Evolutionary conservation across 805 yeast genomes (phyloP).

Genomic region (Danielozyma ontarioensis): DNA sequence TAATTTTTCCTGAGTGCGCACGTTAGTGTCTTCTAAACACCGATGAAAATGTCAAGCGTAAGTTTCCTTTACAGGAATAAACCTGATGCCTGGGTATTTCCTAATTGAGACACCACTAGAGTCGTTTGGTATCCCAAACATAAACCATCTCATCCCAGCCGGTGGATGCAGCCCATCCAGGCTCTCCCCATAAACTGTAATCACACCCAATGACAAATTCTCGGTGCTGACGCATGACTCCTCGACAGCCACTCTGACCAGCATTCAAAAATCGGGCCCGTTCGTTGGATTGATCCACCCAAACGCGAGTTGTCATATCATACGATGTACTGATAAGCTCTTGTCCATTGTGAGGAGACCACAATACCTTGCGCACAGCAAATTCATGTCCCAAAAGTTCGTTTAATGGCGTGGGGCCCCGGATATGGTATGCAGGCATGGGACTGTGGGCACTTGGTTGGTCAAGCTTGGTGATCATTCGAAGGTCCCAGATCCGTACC

Average conservation of each 20-base stretch:
- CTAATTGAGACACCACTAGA: too few species aligned
- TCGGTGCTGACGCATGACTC: constrained; percentile 62
- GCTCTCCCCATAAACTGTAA: constrained; percentile 95
- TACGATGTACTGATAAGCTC: constrained; percentile 73
- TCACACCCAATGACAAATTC: constrained; percentile 94
- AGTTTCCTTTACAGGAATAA: too few species aligned
- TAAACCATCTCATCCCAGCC: constrained; percentile 97
- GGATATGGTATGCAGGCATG: constrained; percentile 36
- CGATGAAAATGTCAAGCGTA: too few species aligned
- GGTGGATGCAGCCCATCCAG: constrained; percentile 91
- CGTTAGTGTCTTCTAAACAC: too few species aligned
- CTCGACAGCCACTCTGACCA: constrained; percentile 46
- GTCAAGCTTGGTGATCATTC: constrained; percentile 51
- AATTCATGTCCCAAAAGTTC: constrained; percentile 83
- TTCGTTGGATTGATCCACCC: constrained; percentile 70
- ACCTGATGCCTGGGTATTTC: too few species aligned
- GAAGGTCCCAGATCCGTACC: constrained; percentile 80
- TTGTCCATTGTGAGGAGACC: constrained; percentile 85
- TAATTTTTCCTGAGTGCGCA: too few species aligned
- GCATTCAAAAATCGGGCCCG: constrained; percentile 42
- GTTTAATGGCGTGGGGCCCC: constrained; percentile 66
- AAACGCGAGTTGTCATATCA: constrained; percentile 87
- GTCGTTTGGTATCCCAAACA: constrained; percentile 70
- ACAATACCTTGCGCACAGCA: constrained; percentile 74
- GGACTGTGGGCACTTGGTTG: constrained; percentile 32